phyloP scores from a whole-genome alignment of 208 protist genomes.

The Acanthamoeba pearcei region DNA sequence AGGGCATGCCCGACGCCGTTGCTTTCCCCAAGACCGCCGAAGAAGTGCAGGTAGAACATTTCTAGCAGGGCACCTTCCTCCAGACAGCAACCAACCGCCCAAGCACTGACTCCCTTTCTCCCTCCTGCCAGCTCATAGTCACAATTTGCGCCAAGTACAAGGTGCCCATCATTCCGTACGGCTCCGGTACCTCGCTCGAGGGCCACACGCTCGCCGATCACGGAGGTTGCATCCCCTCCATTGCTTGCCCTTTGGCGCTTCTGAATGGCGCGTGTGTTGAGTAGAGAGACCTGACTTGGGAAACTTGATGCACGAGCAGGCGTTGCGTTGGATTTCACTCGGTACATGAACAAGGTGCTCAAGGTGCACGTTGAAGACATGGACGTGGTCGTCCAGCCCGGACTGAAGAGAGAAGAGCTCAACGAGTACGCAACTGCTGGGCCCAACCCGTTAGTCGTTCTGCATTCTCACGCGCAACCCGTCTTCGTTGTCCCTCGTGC shows the following conservation, averaged over 20 bases:
- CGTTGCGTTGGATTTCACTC: slow-evolving; percentile 44
- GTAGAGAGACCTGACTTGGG: not conserved
- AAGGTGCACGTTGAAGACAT: slow-evolving; percentile 83
- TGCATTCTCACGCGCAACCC: not conserved
- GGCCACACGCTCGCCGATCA: slow-evolving; percentile 82
- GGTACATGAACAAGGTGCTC: slow-evolving; percentile 79
- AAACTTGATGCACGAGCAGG: slow-evolving; percentile 25
- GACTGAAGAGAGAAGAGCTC: slow-evolving; percentile 80
- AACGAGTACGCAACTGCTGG: slow-evolving; percentile 51
- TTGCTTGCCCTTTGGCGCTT: no score
- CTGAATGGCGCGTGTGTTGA: not conserved
- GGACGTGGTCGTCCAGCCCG: slow-evolving; percentile 85
- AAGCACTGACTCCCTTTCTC: not conserved
- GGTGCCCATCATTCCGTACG: slow-evolving; percentile 86
- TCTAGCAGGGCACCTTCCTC: no score
- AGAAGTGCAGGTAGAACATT: not conserved
- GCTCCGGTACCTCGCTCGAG: slow-evolving; percentile 86
- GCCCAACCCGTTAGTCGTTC: not conserved
- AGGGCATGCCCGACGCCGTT: slow-evolving; percentile 46
- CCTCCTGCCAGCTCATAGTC: not conserved
- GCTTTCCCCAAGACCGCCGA: slow-evolving; percentile 68
- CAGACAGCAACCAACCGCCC: no score
- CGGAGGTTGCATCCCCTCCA: slow-evolving; percentile 67
- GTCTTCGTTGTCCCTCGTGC: slow-evolving; percentile 33
- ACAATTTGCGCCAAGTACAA: slow-evolving; percentile 8